Percentiles rank a stretch among this genome's conserved stretches.
Evolutionary conservation across 2,329 filamentous ascomycete genomes (phyloP).

Genomic region (Decorospora gaudefroyi): DNA sequence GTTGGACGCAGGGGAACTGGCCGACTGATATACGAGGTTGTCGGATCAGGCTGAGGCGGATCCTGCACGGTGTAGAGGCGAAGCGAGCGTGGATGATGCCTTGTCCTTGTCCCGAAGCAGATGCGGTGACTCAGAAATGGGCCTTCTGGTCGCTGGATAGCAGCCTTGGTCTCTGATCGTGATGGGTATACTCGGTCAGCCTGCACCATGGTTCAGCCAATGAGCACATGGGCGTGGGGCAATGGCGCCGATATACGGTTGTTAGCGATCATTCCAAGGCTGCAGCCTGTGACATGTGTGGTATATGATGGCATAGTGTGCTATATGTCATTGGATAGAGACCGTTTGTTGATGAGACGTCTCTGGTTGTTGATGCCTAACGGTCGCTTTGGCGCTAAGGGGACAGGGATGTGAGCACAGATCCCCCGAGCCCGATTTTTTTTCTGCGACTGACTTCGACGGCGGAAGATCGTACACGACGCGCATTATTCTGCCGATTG

Average conservation of each 20-base stretch:
- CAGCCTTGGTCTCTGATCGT: background rate
- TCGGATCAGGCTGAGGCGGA: slow-evolving; percentile 5
- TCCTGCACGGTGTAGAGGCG: background rate
- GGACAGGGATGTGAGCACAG: slow-evolving; percentile 18
- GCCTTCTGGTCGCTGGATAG: background rate
- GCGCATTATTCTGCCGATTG: background rate
- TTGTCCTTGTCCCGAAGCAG: slow-evolving; percentile 1
- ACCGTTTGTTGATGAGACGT: too few species aligned
- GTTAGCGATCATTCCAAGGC: slow-evolving; percentile 2
- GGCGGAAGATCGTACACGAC: slow-evolving; percentile 7
- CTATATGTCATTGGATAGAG: background rate
- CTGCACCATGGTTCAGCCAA: background rate
- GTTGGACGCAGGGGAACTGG: background rate
- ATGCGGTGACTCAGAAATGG: slow-evolving; percentile 1
- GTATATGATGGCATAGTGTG: background rate
- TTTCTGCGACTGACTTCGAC: slow-evolving; percentile 26
- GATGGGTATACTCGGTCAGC: background rate
- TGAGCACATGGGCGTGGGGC: background rate
- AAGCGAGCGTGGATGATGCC: slow-evolving; percentile 3
- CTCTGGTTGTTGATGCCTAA: slow-evolving; percentile 7
- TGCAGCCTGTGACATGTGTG: background rate
- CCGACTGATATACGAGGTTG: background rate
- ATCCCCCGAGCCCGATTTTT: slow-evolving; percentile 24
- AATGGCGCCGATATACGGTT: background rate
- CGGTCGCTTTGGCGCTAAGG: slow-evolving; percentile 5